Conservation (phyloP, 768 basidiomycete genomes). For the Tephrocybe sp. region DNA sequence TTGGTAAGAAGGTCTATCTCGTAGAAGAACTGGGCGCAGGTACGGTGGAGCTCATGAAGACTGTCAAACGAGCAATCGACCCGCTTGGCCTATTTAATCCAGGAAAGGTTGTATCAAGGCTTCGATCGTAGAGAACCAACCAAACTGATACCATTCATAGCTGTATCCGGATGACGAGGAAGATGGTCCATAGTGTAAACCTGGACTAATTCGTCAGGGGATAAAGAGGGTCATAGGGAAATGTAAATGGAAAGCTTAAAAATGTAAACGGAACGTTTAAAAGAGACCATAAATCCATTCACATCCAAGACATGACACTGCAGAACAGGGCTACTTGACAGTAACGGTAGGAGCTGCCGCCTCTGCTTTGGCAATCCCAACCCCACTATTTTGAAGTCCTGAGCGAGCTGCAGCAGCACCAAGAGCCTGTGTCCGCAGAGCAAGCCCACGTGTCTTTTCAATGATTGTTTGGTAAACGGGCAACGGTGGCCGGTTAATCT, state of each 20-base stretch:
- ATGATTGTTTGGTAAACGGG: constrained; percentile 94
- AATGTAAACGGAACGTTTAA: neutral
- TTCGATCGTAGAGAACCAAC: neutral
- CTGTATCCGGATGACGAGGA: constrained; percentile 20
- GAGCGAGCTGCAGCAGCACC: constrained; percentile 64
- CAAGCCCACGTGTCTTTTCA: constrained; percentile 91
- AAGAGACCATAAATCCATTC: constrained; percentile 7
- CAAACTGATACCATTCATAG: constrained; percentile 10
- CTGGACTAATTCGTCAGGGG: no score
- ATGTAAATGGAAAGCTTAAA: no score
- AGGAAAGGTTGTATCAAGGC: constrained; percentile 56
- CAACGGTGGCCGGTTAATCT: constrained; percentile 87
- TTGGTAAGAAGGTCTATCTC: constrained; percentile 84
- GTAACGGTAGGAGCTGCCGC: constrained; percentile 21
- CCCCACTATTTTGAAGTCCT: constrained; percentile 21
- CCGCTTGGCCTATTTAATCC: constrained; percentile 81
- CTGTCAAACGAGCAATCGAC: constrained; percentile 73
- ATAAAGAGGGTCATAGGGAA: no score
- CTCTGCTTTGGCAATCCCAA: constrained; percentile 17
- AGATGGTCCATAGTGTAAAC: neutral
- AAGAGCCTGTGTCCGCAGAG: constrained; percentile 87
- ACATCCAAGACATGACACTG: constrained; percentile 10
- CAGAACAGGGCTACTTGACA: constrained; percentile 21
- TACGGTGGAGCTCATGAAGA: constrained; percentile 84
- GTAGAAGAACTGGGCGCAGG: constrained; percentile 78